Base-by-base conservation (phyloP, 495 filamentous ascomycete genomes). In the Penicilliopsis zonata region DNA sequence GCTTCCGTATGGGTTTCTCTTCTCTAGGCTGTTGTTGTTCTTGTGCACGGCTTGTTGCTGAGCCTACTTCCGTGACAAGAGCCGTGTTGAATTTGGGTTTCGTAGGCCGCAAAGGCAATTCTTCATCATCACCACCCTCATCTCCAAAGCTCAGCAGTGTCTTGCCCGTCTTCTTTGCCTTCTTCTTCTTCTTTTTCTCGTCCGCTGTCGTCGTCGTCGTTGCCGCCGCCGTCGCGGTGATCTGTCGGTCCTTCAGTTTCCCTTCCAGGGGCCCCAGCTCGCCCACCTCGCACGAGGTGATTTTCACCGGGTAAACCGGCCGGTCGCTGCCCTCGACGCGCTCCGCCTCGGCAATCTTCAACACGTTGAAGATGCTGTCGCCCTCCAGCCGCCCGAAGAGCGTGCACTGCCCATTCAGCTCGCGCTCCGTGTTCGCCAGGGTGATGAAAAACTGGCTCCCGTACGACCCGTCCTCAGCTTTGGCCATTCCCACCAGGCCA, bases 391-490 rank as follows among this genome's bases (percentile, higher is more conserved):
- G 69, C 27, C 90, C 90, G 61, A 99, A 96, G 45, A 96, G 63
- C 3, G 90, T 95, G 50, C 94, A 93, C 72, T 83, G 78, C 35
- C 80, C 82, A 30, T 77, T 80, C 53, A 99, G 47, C 59, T 96
- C 87, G 19, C 80, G 72, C 32, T 83, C 79, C 32, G 80, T 80
- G 18, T 69, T 78, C 30, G 62, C 77, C 27, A 99, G 63, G 2
- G 90, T 95, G 33, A 99, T 72, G 57, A 99, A 99, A 63, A 96
- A 96, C 61, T 99, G 90, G 55, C 84, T 92, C 25, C 82, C 81
- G 57, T 94, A 93, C 18, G 78, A 77, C 9, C 67, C 66, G 40
- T 72, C 67, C 43, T 65, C 65, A 41, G 87, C 73, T 41, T 81
- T 80, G 7, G 92, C 90, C 88, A 96, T 70, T 8, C 86, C 90